Evolutionary conservation across 108 stramenopile genomes (phyloP).

Genomic region (Cyclostephanos invisitatus): DNA sequence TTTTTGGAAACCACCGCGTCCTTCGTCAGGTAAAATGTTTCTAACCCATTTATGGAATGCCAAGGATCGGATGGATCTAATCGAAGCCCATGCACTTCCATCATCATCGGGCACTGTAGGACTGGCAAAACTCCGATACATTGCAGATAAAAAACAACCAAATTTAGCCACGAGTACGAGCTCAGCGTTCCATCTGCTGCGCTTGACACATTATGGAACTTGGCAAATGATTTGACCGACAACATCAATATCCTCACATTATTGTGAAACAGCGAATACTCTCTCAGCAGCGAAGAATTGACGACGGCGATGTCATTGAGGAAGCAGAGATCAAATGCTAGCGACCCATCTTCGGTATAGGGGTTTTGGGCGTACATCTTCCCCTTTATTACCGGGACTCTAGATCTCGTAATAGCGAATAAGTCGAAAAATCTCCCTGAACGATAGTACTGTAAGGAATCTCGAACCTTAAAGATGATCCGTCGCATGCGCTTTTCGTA

Average conservation of each 20-base stretch:
- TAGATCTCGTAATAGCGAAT: constrained; percentile 59
- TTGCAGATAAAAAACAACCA: constrained; percentile 83
- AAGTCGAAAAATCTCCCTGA: constrained; percentile 49
- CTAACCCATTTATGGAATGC: constrained; percentile 68
- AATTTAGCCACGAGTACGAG: constrained; percentile 80
- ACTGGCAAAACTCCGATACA: constrained; percentile 72
- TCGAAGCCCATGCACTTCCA: constrained; percentile 45
- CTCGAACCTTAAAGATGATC: constrained; percentile 46
- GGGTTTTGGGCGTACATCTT: constrained; percentile 61
- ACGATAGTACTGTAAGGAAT: constrained; percentile 12
- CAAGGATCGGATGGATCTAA: constrained; percentile 53
- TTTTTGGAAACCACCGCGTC: constrained; percentile 26
- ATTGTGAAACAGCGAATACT: constrained; percentile 72
- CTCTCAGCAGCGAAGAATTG: constrained; percentile 73
- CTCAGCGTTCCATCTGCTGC: constrained; percentile 68
- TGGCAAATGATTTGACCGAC: constrained; percentile 76
- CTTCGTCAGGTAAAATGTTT: constrained; percentile 60
- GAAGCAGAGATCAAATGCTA: constrained; percentile 85
- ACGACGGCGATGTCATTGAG: constrained; percentile 85
- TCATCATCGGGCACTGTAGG: constrained; percentile 60
- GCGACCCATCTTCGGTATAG: constrained; percentile 60
- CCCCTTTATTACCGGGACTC: constrained; percentile 84
- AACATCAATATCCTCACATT: constrained; percentile 69
- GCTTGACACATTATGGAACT: constrained; percentile 53
- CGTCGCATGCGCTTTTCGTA: constrained; percentile 61